Evolutionary conservation across 352 stramenopile species (phyloP).

Genomic region (Phytophthora macrochlamydospora): DNA sequence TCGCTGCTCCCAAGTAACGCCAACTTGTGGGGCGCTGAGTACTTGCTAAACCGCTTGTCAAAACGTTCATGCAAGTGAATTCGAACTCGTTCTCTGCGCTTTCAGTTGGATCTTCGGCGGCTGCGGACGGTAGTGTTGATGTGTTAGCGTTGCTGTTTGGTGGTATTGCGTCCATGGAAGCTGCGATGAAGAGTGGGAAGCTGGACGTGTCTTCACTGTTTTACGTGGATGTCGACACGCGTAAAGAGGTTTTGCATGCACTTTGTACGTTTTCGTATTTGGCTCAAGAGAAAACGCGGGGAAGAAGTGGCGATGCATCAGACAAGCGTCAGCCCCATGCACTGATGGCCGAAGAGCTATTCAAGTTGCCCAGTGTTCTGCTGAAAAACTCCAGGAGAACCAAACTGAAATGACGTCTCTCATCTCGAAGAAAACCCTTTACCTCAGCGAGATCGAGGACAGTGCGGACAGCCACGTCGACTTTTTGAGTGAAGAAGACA

Average conservation of each 20-base stretch:
- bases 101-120: conserved; percentile 12
- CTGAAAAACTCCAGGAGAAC: conserved; percentile 68
- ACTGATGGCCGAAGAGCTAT: conserved; percentile 69
- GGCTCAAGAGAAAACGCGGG: conserved; percentile 51
- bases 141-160: conserved; percentile 80
- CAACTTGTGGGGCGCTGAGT: conserved; percentile 75
- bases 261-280: conserved; percentile 85
- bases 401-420: conserved; percentile 54
- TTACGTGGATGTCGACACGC: conserved; percentile 64
- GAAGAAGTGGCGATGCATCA: conserved; percentile 18
- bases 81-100: conserved; percentile 35
- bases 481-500: conserved; percentile 61
- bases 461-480: conserved; percentile 56
- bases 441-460: conserved; percentile 71
- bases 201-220: conserved; percentile 80
- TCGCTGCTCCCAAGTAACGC: conserved; percentile 65
- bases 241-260: conserved; percentile 78
- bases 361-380: conserved; percentile 65
- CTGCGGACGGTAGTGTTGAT: conserved; percentile 43
- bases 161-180: conserved; percentile 74
- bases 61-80: conserved; percentile 61
- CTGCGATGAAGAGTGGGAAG: conserved; percentile 77
- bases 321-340: conserved; percentile 28
- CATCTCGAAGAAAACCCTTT: conserved; percentile 76
- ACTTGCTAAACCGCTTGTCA: conserved; percentile 67